phyloP scores from a whole-genome alignment of 306 rosid species.

The Cucumis hystrix region DNA sequence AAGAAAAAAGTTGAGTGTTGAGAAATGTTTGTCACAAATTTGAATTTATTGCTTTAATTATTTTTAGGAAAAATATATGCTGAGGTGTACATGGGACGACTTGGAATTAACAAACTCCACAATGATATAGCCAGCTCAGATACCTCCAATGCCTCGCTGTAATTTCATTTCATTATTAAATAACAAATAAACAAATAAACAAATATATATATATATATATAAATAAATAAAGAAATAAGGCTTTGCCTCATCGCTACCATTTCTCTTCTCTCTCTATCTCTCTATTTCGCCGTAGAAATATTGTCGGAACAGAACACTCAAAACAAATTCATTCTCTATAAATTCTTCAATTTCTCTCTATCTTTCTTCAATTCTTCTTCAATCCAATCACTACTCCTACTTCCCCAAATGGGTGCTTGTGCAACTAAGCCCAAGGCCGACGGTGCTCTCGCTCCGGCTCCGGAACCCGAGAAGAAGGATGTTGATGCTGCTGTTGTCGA shows the following conservation, averaged over 20 bases:
- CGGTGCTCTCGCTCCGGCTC: neutral
- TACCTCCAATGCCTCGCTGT: conserved; percentile 1
- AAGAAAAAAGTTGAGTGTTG: too few relatives aligned
- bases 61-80: neutral
- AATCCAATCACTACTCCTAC: neutral
- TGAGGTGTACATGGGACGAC: conserved; percentile 1
- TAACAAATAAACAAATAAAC: neutral
- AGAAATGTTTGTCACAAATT: neutral
- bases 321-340: neutral
- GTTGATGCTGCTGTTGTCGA: neutral
- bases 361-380: neutral
- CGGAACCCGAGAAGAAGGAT: neutral
- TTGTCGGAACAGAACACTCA: neutral
- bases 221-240: neutral
- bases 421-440: conserved; percentile 9
- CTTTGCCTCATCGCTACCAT: neutral
- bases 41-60: neutral
- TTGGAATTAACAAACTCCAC: conserved; percentile 3
- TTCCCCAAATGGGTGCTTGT: conserved; percentile 6
- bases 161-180: neutral
- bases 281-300: conserved; percentile 3
- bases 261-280: neutral
- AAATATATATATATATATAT: too few relatives aligned
- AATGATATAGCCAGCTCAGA: conserved; percentile 6
- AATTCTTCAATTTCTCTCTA: neutral